Evolutionary conservation across 352 stramenopile genomes (phyloP), one percentile per base, ranked within the genome.

Genomic region (Globisporangium alternatum): DNA sequence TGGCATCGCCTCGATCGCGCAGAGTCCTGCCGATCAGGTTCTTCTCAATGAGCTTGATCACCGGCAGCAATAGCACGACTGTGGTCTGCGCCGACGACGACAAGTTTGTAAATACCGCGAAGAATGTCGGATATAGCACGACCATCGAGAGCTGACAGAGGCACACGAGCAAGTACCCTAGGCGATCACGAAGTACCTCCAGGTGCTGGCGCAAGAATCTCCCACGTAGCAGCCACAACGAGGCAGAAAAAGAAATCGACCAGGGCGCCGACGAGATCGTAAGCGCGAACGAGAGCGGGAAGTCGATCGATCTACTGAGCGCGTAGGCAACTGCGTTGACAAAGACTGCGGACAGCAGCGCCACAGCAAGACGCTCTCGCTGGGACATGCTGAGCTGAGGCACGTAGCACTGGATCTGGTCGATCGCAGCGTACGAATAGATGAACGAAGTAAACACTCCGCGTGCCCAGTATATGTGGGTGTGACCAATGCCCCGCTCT

Each of bases 251-350:
- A 12, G 33, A 21, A 21, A 56, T 10, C 31, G 52, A 28, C 51
- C 53, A 66, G 13, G 68, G 43, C 0, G 28, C 9, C 4, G 45
- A 28, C 13, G 61, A 54, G 9, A 83, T 30, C 3, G 80, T 52
- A 2, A 81, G 66, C n/a, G 71, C 74, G 49, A 87, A 87, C 10
- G 76, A 71, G 15, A 84, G 28, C 19, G 71, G 78, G 35, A 81
- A 83, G 3, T 67, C 75, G 19, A 83, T 73, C 22, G 55, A 25
- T 28, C 41, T 39, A 8, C 41, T 66, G n/a, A 64, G 15, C n/a
- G 15, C 45, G 58, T 64, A 64, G 28, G 58, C 57, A 59, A 43
- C 35, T 2, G 3, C 8, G 61, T 33, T 47, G 43, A 28, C 30
- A 48, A 12, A 4, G 10, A 64, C 2, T 5, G 25, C 9, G 3